These are phyloP conservation scores for Pleurotus tuoliensis DNA, from an alignment of 768 basidiomycete genomes.

Conservation along the genomic window DNA sequence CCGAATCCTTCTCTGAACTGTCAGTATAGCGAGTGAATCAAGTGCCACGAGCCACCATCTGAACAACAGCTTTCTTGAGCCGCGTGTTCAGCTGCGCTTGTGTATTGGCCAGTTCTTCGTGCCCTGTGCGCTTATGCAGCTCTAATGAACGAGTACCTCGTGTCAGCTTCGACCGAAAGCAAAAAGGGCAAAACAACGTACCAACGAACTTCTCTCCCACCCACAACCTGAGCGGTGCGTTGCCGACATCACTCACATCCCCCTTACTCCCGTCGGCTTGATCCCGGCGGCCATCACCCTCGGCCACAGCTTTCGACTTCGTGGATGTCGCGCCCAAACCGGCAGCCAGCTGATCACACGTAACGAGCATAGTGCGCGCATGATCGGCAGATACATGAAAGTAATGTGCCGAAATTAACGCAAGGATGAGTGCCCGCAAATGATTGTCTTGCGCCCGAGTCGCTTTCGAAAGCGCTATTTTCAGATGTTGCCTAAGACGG, in stretches of 20 bases:
- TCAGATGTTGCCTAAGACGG: slow-evolving; percentile 47
- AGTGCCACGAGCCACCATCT: neutral
- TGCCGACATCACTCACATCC: slow-evolving; percentile 37
- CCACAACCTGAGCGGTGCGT: slow-evolving; percentile 66
- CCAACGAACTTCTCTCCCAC: slow-evolving; percentile 67
- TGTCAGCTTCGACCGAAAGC: neutral
- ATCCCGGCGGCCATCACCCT: slow-evolving; percentile 2
- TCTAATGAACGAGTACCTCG: slow-evolving; percentile 31
- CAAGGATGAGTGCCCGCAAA: slow-evolving; percentile 64
- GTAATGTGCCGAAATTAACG: slow-evolving; percentile 68
- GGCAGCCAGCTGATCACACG: slow-evolving; percentile 67
- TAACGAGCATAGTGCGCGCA: slow-evolving; percentile 59
- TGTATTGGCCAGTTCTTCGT: slow-evolving; percentile 40
- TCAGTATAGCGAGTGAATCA: too few species aligned
- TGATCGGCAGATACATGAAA: slow-evolving; percentile 67
- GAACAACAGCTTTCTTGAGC: neutral
- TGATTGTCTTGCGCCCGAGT: slow-evolving; percentile 65
- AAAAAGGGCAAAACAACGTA: slow-evolving; percentile 25
- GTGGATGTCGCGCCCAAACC: slow-evolving; percentile 53
- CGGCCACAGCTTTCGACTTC: slow-evolving; percentile 14
- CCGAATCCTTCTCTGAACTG: too few species aligned
- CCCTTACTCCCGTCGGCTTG: slow-evolving; percentile 18
- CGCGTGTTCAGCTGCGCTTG: slow-evolving; percentile 41
- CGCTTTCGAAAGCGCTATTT: slow-evolving; percentile 54
- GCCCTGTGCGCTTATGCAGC: slow-evolving; percentile 53